phyloP scores from a whole-genome alignment of 2,329 filamentous ascomycete genomes.

The Aspergillus melleus region DNA sequence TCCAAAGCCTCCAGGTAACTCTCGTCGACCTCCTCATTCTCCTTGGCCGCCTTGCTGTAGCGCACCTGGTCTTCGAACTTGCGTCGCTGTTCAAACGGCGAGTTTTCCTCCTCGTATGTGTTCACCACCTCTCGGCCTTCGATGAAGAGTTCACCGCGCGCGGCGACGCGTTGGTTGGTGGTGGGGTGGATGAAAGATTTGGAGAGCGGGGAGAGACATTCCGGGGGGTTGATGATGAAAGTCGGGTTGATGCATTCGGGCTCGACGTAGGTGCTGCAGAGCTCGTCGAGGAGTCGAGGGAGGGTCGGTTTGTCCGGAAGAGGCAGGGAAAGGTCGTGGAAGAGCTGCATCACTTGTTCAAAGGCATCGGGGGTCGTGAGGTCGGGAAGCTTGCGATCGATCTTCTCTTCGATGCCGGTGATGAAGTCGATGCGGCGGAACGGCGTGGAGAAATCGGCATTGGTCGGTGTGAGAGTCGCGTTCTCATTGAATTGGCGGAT shows the following conservation, averaged over 20 bases:
- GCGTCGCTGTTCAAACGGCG: conserved; percentile 76
- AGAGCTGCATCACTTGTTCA: conserved; percentile 58
- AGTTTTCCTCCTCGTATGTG: conserved; percentile 98
- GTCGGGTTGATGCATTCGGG: conserved; percentile 70
- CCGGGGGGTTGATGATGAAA: conserved; percentile 87
- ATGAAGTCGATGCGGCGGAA: conserved; percentile 77
- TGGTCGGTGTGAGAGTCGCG: conserved; percentile 49
- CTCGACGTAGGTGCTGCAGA: conserved; percentile 76
- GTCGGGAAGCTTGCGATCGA: conserved; percentile 66
- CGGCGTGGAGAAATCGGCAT: conserved; percentile 58
- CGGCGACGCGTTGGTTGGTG: conserved; percentile 71
- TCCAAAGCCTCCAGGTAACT: conserved; percentile 82
- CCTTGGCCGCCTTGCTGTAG: conserved; percentile 50
- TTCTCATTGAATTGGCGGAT: conserved; percentile 47
- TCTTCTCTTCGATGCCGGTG: conserved; percentile 68
- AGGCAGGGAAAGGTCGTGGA: conserved; percentile 50
- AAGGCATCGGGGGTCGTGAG: conserved; percentile 58
- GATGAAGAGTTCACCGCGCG: conserved; percentile 83
- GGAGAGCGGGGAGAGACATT: conserved; percentile 84
- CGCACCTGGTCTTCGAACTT: conserved; percentile 70
- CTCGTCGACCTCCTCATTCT: conserved; percentile 64
- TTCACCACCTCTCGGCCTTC: conserved; percentile 82
- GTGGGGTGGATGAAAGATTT: conserved; percentile 76
- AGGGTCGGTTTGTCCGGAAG: conserved; percentile 57
- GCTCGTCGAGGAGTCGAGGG: conserved; percentile 75